Conservation (phyloP, 2,329 filamentous ascomycete genomes). For the Pestalotiopsis sp. region DNA sequence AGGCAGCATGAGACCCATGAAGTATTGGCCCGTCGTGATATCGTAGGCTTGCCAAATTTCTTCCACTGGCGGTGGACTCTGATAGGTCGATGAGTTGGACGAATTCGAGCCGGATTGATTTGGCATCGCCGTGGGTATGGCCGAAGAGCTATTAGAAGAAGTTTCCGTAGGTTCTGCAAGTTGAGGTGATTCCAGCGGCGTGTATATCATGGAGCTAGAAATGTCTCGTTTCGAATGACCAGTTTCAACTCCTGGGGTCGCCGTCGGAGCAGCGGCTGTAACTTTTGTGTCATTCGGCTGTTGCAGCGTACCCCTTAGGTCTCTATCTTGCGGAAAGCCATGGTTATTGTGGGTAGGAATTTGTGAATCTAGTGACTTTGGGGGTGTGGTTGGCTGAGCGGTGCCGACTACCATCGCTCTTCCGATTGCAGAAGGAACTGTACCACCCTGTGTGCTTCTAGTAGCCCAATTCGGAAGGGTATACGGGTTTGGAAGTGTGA, state of each 20-base stretch:
- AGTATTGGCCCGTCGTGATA: constrained; percentile 23
- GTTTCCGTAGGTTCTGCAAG: neutral
- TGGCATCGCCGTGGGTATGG: neutral
- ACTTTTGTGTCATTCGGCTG: neutral
- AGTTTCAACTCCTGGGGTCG: neutral
- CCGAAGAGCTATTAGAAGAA: neutral
- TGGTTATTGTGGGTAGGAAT: neutral
- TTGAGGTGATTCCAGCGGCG: neutral
- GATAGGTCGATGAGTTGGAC: neutral
- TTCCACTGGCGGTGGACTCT: neutral
- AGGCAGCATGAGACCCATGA: constrained; percentile 25
- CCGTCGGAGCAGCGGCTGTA: neutral
- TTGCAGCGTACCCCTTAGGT: neutral
- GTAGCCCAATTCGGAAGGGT: neutral
- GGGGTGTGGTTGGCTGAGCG: neutral
- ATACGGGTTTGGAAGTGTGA: neutral
- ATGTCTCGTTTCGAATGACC: neutral
- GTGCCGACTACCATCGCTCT: neutral
- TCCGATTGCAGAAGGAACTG: neutral
- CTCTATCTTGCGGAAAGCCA: neutral
- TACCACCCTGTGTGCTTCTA: neutral
- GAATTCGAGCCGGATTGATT: neutral
- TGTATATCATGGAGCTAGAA: neutral
- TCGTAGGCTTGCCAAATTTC: neutral
- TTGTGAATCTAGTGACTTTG: neutral